Evolutionary conservation across 306 rosid genomes (phyloP).

Genomic region (Albizia julibrissin): DNA sequence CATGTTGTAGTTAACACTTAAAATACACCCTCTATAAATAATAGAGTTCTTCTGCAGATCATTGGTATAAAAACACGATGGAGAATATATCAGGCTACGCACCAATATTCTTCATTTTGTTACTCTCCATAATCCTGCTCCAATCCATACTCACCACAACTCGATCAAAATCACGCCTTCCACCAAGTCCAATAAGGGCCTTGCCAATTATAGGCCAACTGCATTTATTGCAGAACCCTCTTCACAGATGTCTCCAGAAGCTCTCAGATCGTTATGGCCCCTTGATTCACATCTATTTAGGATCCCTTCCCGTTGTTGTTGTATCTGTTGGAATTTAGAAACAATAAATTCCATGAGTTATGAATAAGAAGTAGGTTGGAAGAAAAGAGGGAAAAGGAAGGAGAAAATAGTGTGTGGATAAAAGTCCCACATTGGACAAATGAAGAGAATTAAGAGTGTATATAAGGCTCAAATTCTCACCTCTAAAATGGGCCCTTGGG

Average conservation of each 20-base stretch:
- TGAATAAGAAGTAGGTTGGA: too few species aligned
- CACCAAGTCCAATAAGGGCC: not conserved
- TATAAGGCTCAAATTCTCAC: too few species aligned
- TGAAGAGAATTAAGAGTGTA: too few species aligned
- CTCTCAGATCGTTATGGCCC: not conserved
- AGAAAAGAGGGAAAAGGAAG: too few species aligned
- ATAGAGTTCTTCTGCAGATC: not conserved
- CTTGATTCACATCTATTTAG: not conserved
- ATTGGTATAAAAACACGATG: not conserved
- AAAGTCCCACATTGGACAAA: too few species aligned
- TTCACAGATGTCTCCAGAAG: not conserved
- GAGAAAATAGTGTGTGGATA: too few species aligned
- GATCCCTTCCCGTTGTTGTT: not conserved
- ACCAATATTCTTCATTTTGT: not conserved
- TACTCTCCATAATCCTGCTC: not conserved
- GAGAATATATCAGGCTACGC: not conserved
- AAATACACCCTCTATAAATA: not conserved
- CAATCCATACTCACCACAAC: not conserved
- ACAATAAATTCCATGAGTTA: too few species aligned
- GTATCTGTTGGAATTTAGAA: too few species aligned
- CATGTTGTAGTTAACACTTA: too few species aligned
- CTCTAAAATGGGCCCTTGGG: too few species aligned
- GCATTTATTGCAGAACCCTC: not conserved
- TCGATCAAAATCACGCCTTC: not conserved
- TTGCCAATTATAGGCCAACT: not conserved